These are phyloP conservation scores for Cryphonectria naterciae DNA, from an alignment of 2,329 filamentous ascomycete species.

Conservation along the genomic window DNA sequence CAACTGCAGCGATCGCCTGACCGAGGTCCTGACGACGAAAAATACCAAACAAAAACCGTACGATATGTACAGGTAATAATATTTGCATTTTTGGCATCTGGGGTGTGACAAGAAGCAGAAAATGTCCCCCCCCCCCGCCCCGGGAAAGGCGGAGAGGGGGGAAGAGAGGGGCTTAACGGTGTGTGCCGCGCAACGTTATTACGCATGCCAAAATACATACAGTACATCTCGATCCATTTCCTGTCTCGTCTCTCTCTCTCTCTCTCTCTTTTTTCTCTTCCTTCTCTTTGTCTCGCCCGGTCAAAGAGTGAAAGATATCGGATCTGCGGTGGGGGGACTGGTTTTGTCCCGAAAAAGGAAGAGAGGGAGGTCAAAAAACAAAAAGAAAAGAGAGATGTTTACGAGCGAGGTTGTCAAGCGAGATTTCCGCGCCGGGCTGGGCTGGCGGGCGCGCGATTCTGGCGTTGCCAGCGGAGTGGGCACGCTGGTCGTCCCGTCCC, in stretches of 20 bases:
- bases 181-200: neutral
- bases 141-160: neutral
- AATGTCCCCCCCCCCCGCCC: neutral
- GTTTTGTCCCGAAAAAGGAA: neutral
- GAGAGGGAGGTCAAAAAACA: neutral
- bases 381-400: neutral
- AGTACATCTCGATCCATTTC: neutral
- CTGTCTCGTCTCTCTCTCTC: neutral
- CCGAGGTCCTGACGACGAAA: neutral
- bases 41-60: neutral
- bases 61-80: neutral
- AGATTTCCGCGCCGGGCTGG: neutral
- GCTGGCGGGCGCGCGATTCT: neutral
- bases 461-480: slow-evolving; percentile 3
- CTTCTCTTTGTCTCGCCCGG: neutral
- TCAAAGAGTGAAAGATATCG: neutral
- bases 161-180: neutral
- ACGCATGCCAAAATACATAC: neutral
- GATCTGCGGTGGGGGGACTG: neutral
- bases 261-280: neutral
- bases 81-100: neutral
- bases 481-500: neutral
- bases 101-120: neutral
- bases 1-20: neutral
- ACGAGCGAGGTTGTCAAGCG: neutral